Evolutionary conservation across 192 early-diverging fungal species (phyloP).

Genomic region (Mortierella hygrophila): DNA sequence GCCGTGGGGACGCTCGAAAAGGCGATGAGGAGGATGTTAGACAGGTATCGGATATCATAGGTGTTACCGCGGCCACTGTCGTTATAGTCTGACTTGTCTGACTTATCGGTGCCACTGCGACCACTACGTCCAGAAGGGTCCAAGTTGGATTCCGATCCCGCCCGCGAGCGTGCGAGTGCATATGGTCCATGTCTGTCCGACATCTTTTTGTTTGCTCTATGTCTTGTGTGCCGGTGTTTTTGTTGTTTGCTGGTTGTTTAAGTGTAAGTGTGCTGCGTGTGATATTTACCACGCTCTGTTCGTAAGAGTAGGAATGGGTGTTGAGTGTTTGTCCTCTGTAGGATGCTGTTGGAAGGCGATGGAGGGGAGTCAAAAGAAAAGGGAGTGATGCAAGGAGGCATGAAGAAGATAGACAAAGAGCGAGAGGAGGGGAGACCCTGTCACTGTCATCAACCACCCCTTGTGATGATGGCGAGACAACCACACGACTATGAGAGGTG

Average conservation of each 20-base stretch:
- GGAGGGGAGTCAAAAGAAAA: no score
- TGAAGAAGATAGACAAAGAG: no score
- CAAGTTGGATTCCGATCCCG: background rate
- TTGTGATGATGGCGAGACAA: no score
- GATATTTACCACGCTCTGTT: background rate
- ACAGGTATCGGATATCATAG: background rate
- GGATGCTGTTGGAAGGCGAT: no score
- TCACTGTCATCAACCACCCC: no score
- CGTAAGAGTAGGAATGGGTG: background rate
- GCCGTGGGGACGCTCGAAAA: constrained; percentile 14
- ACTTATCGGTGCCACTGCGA: background rate
- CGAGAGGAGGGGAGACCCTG: no score
- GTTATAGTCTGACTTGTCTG: background rate
- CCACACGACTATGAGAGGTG: no score
- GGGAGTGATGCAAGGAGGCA: no score
- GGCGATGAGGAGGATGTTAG: background rate
- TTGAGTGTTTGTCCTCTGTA: background rate
- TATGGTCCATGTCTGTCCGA: background rate
- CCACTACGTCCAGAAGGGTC: background rate
- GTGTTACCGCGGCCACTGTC: background rate
- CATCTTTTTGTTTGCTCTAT: background rate
- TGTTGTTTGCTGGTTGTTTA: background rate
- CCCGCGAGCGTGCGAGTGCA: background rate
- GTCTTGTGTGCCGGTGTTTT: background rate
- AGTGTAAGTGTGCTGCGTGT: background rate